Evolutionary conservation across 345 rosid species (phyloP), one percentile per base, ranked within the genome.

Genomic region (Lepidium aucheri): DNA sequence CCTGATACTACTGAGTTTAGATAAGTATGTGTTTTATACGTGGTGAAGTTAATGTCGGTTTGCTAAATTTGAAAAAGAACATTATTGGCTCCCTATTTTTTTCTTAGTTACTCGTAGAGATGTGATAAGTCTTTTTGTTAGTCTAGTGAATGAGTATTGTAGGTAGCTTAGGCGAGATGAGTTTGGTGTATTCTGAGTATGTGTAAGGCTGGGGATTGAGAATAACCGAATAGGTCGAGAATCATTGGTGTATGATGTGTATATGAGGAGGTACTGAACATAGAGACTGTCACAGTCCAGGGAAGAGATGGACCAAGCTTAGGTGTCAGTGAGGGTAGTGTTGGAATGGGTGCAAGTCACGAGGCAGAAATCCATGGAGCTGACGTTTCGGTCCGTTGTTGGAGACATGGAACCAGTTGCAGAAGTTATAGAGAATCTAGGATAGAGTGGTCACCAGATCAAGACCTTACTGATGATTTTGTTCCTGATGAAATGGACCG

Each of bases 281-380:
- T 95, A 44, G 99, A 86, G 77, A 90, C 96, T 46, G 78, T 83
- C 67, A 88, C 97, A 2, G 91, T 85, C n/a, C 91, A 84, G 50
- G 96, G 96, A 14, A 80, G 93, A 77, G 97, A 87, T 69, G 93
- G 97, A 57, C 78, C 86, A 34, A 91, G 97, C 80, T 81, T 95
- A 76, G 97, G 97, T 66, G 79, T 95, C 50, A 95, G 99, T 70
- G 99, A 96, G 59, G 99, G 97, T 55, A 91, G 99, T 74, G 93
- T 95, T 55, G 99, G 99, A 54, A 91, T 95, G 99, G 92, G 99
- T 77, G 99, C 91, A 62, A 95, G 97, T 71, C 96, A 95, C 72
- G 99, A 95, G 82, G 99, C 99, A 57, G 96, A 95, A 78, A 95
- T 95, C 74, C 94, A 78, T 51, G 99, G 99, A 33, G 87, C 95